Conservation (phyloP, 306 rosid genomes). For the Prunus salicina region DNA sequence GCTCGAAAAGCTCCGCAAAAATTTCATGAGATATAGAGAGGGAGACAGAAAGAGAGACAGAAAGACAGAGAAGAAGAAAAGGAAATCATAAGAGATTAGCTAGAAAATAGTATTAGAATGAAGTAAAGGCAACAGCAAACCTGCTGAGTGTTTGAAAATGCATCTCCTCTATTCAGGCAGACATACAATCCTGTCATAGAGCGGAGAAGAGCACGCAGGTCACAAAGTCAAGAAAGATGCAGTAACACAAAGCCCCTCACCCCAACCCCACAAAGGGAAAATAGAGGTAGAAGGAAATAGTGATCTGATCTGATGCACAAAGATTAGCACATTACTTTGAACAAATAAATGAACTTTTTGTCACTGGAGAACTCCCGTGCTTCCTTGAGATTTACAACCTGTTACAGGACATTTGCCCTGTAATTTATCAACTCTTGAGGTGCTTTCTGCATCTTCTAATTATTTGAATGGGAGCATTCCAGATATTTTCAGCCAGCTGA, state of each 20-base stretch:
- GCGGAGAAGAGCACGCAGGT: slow-evolving; percentile 87
- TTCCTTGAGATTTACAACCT: slow-evolving; percentile 94
- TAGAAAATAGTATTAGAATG: slow-evolving; percentile 17
- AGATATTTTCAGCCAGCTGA: not conserved
- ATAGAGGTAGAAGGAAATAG: slow-evolving; percentile 10
- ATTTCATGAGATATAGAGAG: slow-evolving; percentile 27
- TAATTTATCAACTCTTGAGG: not conserved
- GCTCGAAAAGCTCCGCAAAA: slow-evolving; percentile 20
- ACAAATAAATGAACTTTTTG: slow-evolving; percentile 73
- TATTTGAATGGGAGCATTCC: not conserved
- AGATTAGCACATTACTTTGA: slow-evolving; percentile 60
- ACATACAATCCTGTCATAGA: slow-evolving; percentile 83
- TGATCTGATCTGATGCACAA: slow-evolving; percentile 7
- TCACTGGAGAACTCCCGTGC: slow-evolving; percentile 73
- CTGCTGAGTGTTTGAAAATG: slow-evolving; percentile 68
- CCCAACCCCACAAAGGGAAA: not conserved
- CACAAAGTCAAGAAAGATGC: slow-evolving; percentile 27
- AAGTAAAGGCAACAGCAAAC: slow-evolving; percentile 36
- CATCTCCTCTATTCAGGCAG: slow-evolving; percentile 83
- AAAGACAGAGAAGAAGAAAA: slow-evolving; percentile 1
- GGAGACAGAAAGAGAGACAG: slow-evolving; percentile 4
- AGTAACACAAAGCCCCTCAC: not conserved
- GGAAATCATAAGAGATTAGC: slow-evolving; percentile 7
- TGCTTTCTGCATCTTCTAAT: not conserved
- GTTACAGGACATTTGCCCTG: slow-evolving; percentile 24